Conservation (phyloP, 2,329 filamentous ascomycete genomes). For the Colletotrichum sp. region DNA sequence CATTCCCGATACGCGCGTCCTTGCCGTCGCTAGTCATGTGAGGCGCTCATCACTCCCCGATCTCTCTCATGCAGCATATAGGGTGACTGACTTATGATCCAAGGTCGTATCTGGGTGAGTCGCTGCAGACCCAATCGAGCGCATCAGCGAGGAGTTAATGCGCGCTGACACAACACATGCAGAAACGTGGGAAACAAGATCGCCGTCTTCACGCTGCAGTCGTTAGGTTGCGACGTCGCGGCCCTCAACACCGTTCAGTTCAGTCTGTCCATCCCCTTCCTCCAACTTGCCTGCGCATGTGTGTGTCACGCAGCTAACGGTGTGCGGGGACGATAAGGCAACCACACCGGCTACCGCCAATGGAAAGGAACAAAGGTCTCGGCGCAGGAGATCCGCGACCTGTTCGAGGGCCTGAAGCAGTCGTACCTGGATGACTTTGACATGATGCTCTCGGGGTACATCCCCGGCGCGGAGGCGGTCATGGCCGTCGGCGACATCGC, state of each 20-base stretch:
- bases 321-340: conserved; percentile 65
- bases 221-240: conserved; percentile 90
- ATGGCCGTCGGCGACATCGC: conserved; percentile 85
- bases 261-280: conserved; percentile 63
- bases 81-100: conserved; percentile 22
- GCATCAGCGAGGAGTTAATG: background rate
- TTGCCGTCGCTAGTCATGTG: conserved; percentile 96
- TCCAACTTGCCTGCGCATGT: background rate
- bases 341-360: conserved; percentile 92
- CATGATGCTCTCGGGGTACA: conserved; percentile 93
- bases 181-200: conserved; percentile 99
- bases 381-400: conserved; percentile 80
- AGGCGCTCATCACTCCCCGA: conserved; percentile 35
- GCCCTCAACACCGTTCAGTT: conserved; percentile 97
- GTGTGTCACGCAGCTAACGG: background rate
- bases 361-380: conserved; percentile 85
- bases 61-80: conserved; percentile 14
- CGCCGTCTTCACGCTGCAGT: conserved; percentile 92
- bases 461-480: conserved; percentile 85
- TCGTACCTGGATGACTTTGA: conserved; percentile 89
- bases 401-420: conserved; percentile 85
- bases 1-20: conserved; percentile 69
- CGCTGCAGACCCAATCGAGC: background rate
- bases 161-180: background rate
- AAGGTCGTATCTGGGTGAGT: conserved; percentile 51